Evolutionary conservation across 2,329 filamentous ascomycete species (phyloP), one percentile per base, ranked within the genome.

Genomic region (Gaeumannomyces tritici): DNA sequence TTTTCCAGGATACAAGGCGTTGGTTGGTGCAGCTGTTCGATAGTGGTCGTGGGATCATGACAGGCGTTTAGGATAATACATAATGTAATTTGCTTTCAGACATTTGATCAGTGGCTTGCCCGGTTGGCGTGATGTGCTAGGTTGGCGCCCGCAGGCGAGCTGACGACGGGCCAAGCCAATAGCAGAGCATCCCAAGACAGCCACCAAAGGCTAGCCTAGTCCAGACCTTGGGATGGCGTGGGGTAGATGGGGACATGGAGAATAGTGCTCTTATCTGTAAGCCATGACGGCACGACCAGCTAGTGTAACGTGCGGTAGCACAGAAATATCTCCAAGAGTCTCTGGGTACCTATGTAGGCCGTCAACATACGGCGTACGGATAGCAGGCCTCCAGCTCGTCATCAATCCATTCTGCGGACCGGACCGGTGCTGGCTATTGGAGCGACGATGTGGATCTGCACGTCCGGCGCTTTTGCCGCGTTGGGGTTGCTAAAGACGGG

Each of bases 61-160:
- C 42, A 11, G 57, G 58, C 27, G 58, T 42, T 60, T 51, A 42
- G 33, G 58, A 28, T 51, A 60, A 60, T 60, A 42, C 15, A 60
- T 60, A 60, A 60, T 60, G 58, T 60, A 60, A 60, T 60, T 24
- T 51, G 35, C 42, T 51, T 24, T 8, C n/a, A n/a, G 11, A 51
- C 4, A 24, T 51, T 51, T 51, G 42, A 9, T 24, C 42, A 42
- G 42, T 11, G 8, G 42, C 42, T 51, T 51, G 42, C 15, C 42
- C 18, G 42, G 15, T n/a, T 47, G 6, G 42, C 6, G 42, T 47
- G 42, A 8, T 9, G 21, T 47, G 42, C 42, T 47, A n/a, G 42
- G 8, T 21, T 47, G 42, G 42, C 42, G 42, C 18, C 15, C 42
- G n/a, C 42, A n/a, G 18, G 7, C 21, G 18, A n/a, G 42, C 42